phyloP scores from a whole-genome alignment of 169 alveolate genomes.

The Eimeria acervulina region DNA sequence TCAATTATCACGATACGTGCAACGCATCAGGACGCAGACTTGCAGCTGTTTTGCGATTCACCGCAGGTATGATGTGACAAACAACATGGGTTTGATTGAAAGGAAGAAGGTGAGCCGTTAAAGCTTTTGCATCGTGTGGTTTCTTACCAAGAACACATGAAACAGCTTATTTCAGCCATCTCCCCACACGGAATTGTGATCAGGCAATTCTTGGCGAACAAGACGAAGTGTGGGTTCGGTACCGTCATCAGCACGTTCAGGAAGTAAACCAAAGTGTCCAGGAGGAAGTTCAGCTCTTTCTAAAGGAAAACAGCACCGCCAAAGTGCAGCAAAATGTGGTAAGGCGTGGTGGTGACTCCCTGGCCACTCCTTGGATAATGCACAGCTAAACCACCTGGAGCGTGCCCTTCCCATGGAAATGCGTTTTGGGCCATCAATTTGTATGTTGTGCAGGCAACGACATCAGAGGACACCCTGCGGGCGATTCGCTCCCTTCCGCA shows the following conservation, averaged over 20 bases:
- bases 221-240: constrained; percentile 84
- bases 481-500: constrained; percentile 84
- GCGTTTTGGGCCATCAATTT: background rate
- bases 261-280: constrained; percentile 73
- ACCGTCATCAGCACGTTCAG: constrained; percentile 83
- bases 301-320: constrained; percentile 81
- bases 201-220: constrained; percentile 83
- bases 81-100: constrained; percentile 57
- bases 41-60: background rate
- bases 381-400: background rate
- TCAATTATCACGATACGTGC: background rate
- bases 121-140: background rate
- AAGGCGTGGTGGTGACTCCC: constrained; percentile 18
- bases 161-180: background rate
- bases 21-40: background rate
- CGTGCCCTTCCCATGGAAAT: background rate
- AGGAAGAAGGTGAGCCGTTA: constrained; percentile 68
- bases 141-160: background rate
- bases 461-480: constrained; percentile 68
- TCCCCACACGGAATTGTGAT: background rate
- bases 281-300: constrained; percentile 77
- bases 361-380: background rate
- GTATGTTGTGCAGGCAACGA: constrained; percentile 66
- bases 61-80: constrained; percentile 68
- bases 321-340: constrained; percentile 69